These are phyloP conservation scores for Russula brevipes DNA, from an alignment of 768 basidiomycete genomes.

Conservation along the genomic window DNA sequence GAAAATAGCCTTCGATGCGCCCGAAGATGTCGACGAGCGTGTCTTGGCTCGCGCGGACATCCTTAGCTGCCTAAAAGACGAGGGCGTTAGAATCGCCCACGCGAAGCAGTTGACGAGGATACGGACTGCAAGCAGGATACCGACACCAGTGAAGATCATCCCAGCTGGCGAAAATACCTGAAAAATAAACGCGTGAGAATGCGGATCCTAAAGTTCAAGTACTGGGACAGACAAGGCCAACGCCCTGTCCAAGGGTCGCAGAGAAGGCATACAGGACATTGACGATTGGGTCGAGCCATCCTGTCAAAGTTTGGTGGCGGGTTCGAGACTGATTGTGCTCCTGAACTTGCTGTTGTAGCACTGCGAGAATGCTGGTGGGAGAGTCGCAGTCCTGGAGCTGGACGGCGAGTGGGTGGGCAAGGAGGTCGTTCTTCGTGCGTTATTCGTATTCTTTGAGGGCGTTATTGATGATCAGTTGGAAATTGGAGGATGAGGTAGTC, in stretches of 20 bases:
- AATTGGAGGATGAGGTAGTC: too few species aligned
- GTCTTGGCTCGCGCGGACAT: neutral
- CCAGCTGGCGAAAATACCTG: neutral
- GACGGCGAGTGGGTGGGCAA: too few species aligned
- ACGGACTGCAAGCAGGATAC: neutral
- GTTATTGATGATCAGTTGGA: too few species aligned
- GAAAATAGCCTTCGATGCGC: neutral
- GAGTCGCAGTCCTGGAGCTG: too few species aligned
- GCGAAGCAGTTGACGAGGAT: neutral
- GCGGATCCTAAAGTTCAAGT: too few species aligned
- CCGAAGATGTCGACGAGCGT: neutral
- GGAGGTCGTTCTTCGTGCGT: too few species aligned
- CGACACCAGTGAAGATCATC: neutral
- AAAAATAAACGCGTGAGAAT: neutral
- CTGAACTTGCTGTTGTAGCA: too few species aligned
- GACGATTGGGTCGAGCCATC: neutral
- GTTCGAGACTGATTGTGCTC: neutral
- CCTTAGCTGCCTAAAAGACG: neutral
- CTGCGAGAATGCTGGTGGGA: too few species aligned
- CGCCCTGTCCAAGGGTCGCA: neutral
- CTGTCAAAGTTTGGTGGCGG: too few species aligned
- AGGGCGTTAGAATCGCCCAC: neutral
- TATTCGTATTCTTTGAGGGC: too few species aligned
- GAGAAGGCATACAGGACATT: neutral
- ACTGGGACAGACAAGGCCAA: neutral